Evolutionary conservation across 805 yeast species (phyloP).

Genomic region (Schwanniomyces polymorphus): DNA sequence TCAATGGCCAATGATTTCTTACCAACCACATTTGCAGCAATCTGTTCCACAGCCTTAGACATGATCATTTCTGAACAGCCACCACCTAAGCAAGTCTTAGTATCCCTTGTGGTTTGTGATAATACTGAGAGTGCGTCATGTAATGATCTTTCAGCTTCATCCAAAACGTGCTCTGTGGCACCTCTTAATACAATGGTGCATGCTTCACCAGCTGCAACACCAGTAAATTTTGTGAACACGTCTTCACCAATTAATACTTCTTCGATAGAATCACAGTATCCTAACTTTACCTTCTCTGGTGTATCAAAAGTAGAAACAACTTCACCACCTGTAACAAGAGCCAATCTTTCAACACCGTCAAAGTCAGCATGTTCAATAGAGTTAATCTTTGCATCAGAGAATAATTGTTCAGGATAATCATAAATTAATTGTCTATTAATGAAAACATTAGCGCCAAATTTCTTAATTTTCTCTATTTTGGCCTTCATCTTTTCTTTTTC

Average conservation of each 20-base stretch:
- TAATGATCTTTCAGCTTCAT: constrained; percentile 52
- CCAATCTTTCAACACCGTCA: constrained; percentile 95
- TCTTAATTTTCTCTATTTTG: constrained; percentile 86
- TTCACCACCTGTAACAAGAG: constrained; percentile 97
- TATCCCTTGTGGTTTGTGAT: constrained; percentile 90
- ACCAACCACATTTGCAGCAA: constrained; percentile 89
- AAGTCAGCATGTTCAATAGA: constrained; percentile 98
- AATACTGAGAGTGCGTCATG: constrained; percentile 96
- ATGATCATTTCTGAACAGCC: constrained; percentile 89
- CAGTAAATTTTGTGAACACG: constrained; percentile 86
- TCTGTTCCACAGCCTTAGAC: constrained; percentile 94
- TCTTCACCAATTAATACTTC: constrained; percentile 94
- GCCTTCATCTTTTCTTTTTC: constrained; percentile 90
- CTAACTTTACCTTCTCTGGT: constrained; percentile 83
- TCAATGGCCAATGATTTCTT: constrained; percentile 93
- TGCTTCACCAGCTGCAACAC: constrained; percentile 93
- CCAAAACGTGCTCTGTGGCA: constrained; percentile 47
- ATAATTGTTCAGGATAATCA: constrained; percentile 96
- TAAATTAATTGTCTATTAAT: constrained; percentile 95
- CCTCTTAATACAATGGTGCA: constrained; percentile 90
- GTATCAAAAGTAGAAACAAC: constrained; percentile 94
- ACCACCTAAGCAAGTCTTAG: constrained; percentile 91
- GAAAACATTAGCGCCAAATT: constrained; percentile 84
- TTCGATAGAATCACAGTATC: constrained; percentile 86
- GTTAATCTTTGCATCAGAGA: constrained; percentile 82